Base-by-base conservation (phyloP, 2,329 filamentous ascomycete genomes). In the Colletotrichum scovillei region DNA sequence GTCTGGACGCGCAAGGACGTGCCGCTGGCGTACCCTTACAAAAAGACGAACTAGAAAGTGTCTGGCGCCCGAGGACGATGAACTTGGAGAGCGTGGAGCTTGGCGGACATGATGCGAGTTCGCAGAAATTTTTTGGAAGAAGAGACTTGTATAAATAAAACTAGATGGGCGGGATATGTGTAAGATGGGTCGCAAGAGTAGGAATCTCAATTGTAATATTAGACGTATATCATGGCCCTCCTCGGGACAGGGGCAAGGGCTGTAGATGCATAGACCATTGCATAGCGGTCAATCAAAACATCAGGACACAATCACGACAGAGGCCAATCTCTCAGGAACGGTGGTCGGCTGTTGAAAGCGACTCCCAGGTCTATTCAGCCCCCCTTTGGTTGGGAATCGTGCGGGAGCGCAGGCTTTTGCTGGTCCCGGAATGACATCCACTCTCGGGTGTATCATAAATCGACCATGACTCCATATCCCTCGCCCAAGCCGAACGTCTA, bases 1-100 rank as follows among this genome's bases (percentile, higher is more conserved):
- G 91, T 98, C 76, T 97, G 93, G 90, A 86, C 94, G 79, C 91
- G 94, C 79, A 98, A 97, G 88, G 94, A 95, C 81, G 93, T 95
- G 80, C 88, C 92, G 67, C 86, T 95, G 24, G 87, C 85, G 74
- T 92, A 91, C 69, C 91, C 91, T 1, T 92, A 86, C 77, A 90
- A 89, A 81, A 73, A 67, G 30, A 46, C 38, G 3, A 42, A 35
- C 14, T 46, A 6, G 26, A 32, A 32, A 62, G n/a, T 14, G 19
- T 1, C 22, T 4, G 26, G 12, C 2, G 7, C 3, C 9, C 14
- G 6, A 7, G 4, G n/a, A 26, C 4, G 22, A 22, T 24, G 26
- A 28, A 28, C 26, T 28, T 28, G 26, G 26, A 28, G 26, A 28
- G 26, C 26, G 26, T 28, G 26, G 26, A 28, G 26, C 5, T 28